A percentile compares a stretch with the other conserved stretches of the same genome.
phyloP scores from a whole-genome alignment of 2,329 filamentous ascomycete species.

The Myriosclerotinia duriaeana region DNA sequence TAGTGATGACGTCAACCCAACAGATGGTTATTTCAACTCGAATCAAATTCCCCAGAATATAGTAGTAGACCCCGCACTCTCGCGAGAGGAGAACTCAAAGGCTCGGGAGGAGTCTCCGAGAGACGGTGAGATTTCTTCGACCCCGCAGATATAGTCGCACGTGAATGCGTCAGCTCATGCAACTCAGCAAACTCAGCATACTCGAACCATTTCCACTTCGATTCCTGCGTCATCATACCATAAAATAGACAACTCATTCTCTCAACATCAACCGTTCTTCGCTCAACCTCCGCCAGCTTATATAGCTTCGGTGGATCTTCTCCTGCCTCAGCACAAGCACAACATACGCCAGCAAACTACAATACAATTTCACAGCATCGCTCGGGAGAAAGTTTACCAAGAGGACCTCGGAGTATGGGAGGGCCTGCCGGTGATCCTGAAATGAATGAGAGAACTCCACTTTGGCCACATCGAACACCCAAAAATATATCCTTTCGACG shows the following conservation, averaged over 20 bases:
- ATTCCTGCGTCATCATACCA: not conserved
- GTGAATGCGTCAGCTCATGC: conserved; percentile 8
- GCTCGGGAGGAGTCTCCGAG: not conserved
- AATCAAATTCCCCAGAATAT: conserved; percentile 25
- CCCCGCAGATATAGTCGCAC: not conserved
- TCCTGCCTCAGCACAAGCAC: conserved; percentile 12
- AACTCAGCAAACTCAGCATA: conserved; percentile 1
- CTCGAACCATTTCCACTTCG: not conserved
- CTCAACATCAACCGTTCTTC: conserved; percentile 18
- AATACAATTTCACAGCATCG: conserved; percentile 35
- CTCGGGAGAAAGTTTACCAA: conserved; percentile 31
- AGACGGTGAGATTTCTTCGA: not conserved
- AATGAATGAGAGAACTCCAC: conserved; percentile 32
- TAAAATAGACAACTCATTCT: not conserved
- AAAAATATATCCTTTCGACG: conserved; percentile 20
- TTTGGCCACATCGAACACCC: conserved; percentile 26
- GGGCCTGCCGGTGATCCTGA: conserved; percentile 27
- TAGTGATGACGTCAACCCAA: conserved; percentile 36
- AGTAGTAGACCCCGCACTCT: conserved; percentile 8
- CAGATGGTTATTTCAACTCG: conserved; percentile 39
- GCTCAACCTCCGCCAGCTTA: conserved; percentile 37
- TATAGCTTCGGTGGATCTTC: conserved; percentile 10
- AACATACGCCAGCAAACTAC: conserved; percentile 27
- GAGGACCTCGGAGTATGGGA: conserved; percentile 39
- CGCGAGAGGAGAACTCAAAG: not conserved